Evolutionary conservation across 2,329 filamentous ascomycete species (phyloP), one percentile per base, ranked within the genome.

Genomic region (Bipolaris bicolor): DNA sequence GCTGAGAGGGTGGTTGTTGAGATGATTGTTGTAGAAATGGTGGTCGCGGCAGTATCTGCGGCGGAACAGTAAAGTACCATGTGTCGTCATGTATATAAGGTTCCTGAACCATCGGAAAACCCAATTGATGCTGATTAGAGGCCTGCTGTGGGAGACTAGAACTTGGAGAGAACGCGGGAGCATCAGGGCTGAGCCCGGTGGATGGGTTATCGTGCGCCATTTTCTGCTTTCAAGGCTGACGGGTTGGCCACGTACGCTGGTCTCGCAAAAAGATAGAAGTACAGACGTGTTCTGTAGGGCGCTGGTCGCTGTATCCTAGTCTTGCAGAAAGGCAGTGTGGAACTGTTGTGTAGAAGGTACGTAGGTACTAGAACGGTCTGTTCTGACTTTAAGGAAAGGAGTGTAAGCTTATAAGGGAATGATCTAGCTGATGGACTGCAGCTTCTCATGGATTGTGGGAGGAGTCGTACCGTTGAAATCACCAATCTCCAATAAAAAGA

Each of bases 401-500:
- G 29, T 31, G 29, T 10, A 31, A 13, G 29, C 10, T 31, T 31
- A 31, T 31, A 31, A 31, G 10, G 29, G 10, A 31, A 31, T 11
- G 29, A 31, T 31, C 10, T 13, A 31, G 10, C 29, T 31, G 29
- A 31, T 13, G 29, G 29, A 31, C 29, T 31, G 29, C 10, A 31
- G 29, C 29, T 31, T 31, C 29, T 31, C 29, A 31, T 31, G 29
- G 29, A 31, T 11, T 31, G 29, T 13, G 36, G 40, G 13, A 24
- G 33, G 24, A 22, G 40, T 44, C 40, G 47, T 33, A 45, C 47
- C 52, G 18, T 16, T 39, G 26, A 41, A 44, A 43, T 9, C 5
- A 31, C 20, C 47, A 37, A 33, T 24, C 24, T 43, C 52, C 52
- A 55, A 43, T 48, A 44, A 29, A n/a, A 47, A 52, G n/a, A 16